These are phyloP conservation scores for Moesziomyces parantarcticus DNA, from an alignment of 1,284 basidiomycete genomes.

Conservation along the genomic window DNA sequence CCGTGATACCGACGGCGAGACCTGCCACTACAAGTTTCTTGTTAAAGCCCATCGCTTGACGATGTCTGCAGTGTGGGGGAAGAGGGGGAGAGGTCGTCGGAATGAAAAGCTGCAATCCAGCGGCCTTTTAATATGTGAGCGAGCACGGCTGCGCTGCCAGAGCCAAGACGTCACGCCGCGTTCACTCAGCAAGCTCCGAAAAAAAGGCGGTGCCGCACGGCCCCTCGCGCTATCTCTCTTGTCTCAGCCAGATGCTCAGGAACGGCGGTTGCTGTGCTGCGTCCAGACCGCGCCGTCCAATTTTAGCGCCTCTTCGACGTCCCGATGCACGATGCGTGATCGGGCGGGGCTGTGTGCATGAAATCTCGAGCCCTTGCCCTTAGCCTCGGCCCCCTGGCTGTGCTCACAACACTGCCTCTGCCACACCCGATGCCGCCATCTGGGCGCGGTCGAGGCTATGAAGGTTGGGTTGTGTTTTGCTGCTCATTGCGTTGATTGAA, in stretches of 20 bases:
- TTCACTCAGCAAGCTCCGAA: not conserved
- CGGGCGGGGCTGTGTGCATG: constrained; percentile 12
- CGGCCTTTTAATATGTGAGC: no score
- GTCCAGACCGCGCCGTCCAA: not conserved
- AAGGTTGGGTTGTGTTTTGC: not conserved
- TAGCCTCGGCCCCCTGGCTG: no score
- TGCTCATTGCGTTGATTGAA: not conserved
- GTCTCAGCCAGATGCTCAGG: not conserved
- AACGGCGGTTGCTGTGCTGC: constrained; percentile 3
- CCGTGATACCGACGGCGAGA: constrained; percentile 54
- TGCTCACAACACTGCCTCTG: no score
- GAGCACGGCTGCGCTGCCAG: not conserved
- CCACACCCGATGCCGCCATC: no score
- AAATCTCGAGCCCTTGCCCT: no score
- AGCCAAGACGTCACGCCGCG: constrained; percentile 1
- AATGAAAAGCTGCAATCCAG: no score
- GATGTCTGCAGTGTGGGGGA: no score
- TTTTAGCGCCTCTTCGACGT: not conserved
- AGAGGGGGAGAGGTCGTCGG: no score
- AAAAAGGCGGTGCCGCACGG: constrained; percentile 24
- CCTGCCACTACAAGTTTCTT: constrained; percentile 60
- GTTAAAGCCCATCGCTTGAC: constrained; percentile 50
- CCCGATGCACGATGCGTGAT: no score
- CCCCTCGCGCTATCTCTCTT: no score
- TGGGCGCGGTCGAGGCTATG: no score